Evolutionary conservation across 2,329 filamentous ascomycete species (phyloP).

Genomic region (Penicillium sp.): DNA sequence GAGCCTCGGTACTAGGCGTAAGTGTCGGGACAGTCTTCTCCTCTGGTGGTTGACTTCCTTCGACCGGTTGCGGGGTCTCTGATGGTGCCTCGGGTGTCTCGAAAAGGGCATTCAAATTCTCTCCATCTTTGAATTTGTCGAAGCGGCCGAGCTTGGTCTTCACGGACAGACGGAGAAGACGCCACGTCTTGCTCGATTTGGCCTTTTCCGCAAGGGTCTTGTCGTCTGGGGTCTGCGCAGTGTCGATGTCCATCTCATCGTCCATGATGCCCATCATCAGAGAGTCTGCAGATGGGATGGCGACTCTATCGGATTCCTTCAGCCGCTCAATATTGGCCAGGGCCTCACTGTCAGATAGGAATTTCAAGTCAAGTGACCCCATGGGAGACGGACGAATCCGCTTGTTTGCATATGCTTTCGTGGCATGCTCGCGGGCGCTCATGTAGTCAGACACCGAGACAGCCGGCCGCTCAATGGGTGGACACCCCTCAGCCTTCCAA

Average conservation of each 20-base stretch:
- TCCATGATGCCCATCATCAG: constrained; percentile 69
- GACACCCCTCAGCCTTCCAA: constrained; percentile 95
- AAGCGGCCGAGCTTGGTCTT: constrained; percentile 68
- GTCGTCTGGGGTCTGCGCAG: constrained; percentile 62
- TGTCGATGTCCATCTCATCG: constrained; percentile 80
- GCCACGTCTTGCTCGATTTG: constrained; percentile 86
- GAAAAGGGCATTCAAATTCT: constrained; percentile 55
- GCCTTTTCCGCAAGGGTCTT: constrained; percentile 56
- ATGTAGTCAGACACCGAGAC: constrained; percentile 64
- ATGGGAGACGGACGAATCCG: constrained; percentile 62
- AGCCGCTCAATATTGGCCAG: constrained; percentile 62
- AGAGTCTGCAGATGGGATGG: constrained; percentile 61
- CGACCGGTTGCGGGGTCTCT: constrained; percentile 7
- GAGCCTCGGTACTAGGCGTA: neutral
- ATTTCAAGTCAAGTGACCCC: constrained; percentile 69
- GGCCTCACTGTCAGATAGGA: constrained; percentile 63
- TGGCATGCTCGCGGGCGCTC: constrained; percentile 60
- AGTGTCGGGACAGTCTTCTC: neutral
- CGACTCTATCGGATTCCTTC: constrained; percentile 58
- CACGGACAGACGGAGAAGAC: constrained; percentile 74
- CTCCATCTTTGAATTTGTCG: constrained; percentile 80
- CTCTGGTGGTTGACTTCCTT: constrained; percentile 2
- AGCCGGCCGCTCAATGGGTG: constrained; percentile 70
- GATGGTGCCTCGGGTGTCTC: constrained; percentile 21
- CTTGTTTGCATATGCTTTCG: constrained; percentile 63